Percentiles rank a stretch among this genome's conserved stretches.
Evolutionary conservation across 805 yeast species (phyloP).

Genomic region (Kluyveromyces nonfermentans): DNA sequence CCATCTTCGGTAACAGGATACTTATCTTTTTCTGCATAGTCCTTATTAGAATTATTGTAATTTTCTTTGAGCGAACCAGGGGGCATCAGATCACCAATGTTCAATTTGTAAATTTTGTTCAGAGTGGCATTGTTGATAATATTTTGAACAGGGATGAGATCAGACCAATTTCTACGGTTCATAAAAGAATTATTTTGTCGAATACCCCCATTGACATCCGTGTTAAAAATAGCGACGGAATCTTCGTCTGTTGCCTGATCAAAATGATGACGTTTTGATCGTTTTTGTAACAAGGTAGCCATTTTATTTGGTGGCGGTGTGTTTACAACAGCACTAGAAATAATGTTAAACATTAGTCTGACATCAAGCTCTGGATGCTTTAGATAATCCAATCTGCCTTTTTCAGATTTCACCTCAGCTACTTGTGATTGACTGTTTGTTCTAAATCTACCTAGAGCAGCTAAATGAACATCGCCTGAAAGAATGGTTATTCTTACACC

Average conservation of each 20-base stretch:
- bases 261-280: slow-evolving; percentile 62
- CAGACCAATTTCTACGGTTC: slow-evolving; percentile 67
- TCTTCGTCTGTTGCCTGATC: slow-evolving; percentile 65
- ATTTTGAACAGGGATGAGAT: slow-evolving; percentile 46
- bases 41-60: slow-evolving; percentile 36
- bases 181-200: slow-evolving; percentile 36
- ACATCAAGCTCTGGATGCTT: slow-evolving; percentile 59
- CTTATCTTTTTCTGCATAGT: slow-evolving; percentile 21
- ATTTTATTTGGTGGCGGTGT: slow-evolving; percentile 88
- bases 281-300: slow-evolving; percentile 60
- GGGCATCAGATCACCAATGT: slow-evolving; percentile 13
- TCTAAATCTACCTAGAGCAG: slow-evolving; percentile 71
- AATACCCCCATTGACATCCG: slow-evolving; percentile 49
- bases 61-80: slow-evolving; percentile 26
- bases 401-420: slow-evolving; percentile 28
- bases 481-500: slow-evolving; percentile 74
- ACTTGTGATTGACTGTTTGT: slow-evolving; percentile 42
- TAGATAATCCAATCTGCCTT: slow-evolving; percentile 33
- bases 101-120: slow-evolving; percentile 6
- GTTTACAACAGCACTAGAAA: slow-evolving; percentile 84
- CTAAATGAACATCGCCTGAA: slow-evolving; percentile 90
- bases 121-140: slow-evolving; percentile 16
- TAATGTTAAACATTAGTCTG: slow-evolving; percentile 69
- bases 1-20: slow-evolving; percentile 52
- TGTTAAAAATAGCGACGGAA: slow-evolving; percentile 58